These are phyloP conservation scores for Dactylonectria macrodidyma DNA, from an alignment of 2,329 filamentous ascomycete species.

Conservation along the genomic window DNA sequence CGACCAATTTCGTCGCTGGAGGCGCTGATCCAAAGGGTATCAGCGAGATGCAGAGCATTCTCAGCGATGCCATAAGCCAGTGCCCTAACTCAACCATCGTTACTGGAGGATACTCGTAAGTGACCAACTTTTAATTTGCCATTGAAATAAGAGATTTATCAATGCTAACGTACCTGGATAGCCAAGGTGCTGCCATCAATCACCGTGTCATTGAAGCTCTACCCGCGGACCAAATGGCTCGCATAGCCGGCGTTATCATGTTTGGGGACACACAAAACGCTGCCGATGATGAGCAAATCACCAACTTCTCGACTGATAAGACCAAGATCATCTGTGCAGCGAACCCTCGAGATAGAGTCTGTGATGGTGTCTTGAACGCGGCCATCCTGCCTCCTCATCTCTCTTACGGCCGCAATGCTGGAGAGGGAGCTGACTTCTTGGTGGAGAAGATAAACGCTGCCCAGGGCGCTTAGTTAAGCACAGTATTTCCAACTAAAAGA, in stretches of 20 bases:
- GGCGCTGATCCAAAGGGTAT: slow-evolving; percentile 4
- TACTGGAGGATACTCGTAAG: slow-evolving; percentile 14
- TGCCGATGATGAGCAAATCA: slow-evolving; percentile 10
- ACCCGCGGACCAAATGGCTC: slow-evolving; percentile 8
- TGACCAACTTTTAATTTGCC: not conserved
- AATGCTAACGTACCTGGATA: not conserved
- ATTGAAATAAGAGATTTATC: not conserved
- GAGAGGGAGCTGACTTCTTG: slow-evolving; percentile 9
- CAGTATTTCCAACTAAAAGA: too few species aligned
- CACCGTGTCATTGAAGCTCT: slow-evolving; percentile 15
- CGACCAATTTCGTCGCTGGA: slow-evolving; percentile 9
- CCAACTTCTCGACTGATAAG: slow-evolving; percentile 16
- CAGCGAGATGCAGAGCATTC: slow-evolving; percentile 3
- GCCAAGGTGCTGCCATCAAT: slow-evolving; percentile 9
- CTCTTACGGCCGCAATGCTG: slow-evolving; percentile 10
- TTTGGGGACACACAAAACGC: slow-evolving; percentile 17
- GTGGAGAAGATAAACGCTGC: not conserved
- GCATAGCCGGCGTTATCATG: slow-evolving; percentile 15
- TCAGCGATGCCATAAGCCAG: slow-evolving; percentile 4
- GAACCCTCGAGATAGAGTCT: slow-evolving; percentile 16
- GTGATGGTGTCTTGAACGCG: slow-evolving; percentile 9
- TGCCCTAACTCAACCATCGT: slow-evolving; percentile 14
- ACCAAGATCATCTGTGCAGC: slow-evolving; percentile 13
- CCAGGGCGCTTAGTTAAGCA: not conserved
- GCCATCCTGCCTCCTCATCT: slow-evolving; percentile 11